phyloP scores from a whole-genome alignment of 306 rosid genomes.

The Castanea sativa region DNA sequence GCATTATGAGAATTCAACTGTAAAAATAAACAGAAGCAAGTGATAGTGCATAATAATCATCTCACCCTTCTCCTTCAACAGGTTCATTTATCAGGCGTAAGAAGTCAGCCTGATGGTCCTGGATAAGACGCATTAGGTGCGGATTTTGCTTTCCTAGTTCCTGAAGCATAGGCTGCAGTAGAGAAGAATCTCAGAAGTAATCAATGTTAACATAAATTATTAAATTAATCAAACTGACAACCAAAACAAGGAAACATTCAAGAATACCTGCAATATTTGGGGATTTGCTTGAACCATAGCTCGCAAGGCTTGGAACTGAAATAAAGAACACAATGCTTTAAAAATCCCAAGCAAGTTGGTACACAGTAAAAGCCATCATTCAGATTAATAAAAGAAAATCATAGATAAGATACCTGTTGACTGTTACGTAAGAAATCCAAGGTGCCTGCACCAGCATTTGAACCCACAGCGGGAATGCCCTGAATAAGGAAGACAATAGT shows the following conservation, averaged over 20 bases:
- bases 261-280: conserved; percentile 86
- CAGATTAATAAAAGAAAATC: not conserved
- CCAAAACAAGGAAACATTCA: not conserved
- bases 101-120: conserved; percentile 86
- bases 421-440: conserved; percentile 89
- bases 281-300: conserved; percentile 96
- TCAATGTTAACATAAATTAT: not conserved
- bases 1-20: conserved; percentile 12
- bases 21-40: conserved; percentile 1
- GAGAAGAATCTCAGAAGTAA: conserved; percentile 18
- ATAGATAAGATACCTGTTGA: conserved; percentile 51
- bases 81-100: conserved; percentile 90
- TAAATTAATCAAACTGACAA: not conserved
- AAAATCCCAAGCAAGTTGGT: not conserved
- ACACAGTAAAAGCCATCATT: not conserved
- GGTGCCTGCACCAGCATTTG: conserved; percentile 74
- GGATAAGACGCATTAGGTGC: conserved; percentile 82
- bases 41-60: not conserved
- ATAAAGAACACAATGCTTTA: not conserved
- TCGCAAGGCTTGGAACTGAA: conserved; percentile 85
- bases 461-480: conserved; percentile 76
- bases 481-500: conserved; percentile 34
- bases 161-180: conserved; percentile 92
- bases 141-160: conserved; percentile 98
- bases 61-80: conserved; percentile 87